Base-by-base conservation (phyloP, 75 land plant species). In the Sequoia sempervirens region DNA sequence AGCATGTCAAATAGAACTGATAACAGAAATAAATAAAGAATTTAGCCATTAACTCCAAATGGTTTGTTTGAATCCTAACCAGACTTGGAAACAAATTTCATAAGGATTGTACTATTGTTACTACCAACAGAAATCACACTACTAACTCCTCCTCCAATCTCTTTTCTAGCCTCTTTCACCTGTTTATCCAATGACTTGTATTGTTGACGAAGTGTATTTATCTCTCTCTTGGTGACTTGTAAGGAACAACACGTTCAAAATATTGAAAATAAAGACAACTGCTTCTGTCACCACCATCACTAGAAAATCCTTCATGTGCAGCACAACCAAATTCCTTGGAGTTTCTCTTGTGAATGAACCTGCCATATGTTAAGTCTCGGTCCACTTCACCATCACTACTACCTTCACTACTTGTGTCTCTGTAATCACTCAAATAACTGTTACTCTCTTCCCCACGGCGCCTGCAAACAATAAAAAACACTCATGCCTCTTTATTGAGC, bases 201-300 rank as follows among this genome's bases (percentile, higher is more conserved):
- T n/a, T n/a, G n/a, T n/a, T n/a, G n/a, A n/a, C n/a, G n/a, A n/a
- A n/a, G n/a, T n/a, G n/a, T n/a, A n/a, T n/a, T n/a, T n/a, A n/a
- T n/a, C n/a, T n/a, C n/a, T n/a, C n/a, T n/a, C n/a, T n/a, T n/a
- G n/a, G n/a, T n/a, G n/a, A n/a, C n/a, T n/a, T 47, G 53, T 90
- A 91, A 28, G 96, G 96, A 36, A 84, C 84, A 34, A 88, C 89
- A 4, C 74, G 86, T 76, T 91, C 96, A 82, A 93, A 82, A 81
- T 87, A 93, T 72, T 93, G 87, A 79, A 90, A 94, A 0, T 82
- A 40, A 8, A 90, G 85, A 75, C 80, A 53, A 38, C 81, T 85
- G 30, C 58, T 80, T 80, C 76, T 45, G 83, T 92, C 92, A 74
- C 89, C 83, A 47, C 90, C 91, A 82, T 92, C 92, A 85, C 92